Evolutionary conservation across 192 early-diverging fungal species (phyloP).

Genomic region (Coemansia furcata): DNA sequence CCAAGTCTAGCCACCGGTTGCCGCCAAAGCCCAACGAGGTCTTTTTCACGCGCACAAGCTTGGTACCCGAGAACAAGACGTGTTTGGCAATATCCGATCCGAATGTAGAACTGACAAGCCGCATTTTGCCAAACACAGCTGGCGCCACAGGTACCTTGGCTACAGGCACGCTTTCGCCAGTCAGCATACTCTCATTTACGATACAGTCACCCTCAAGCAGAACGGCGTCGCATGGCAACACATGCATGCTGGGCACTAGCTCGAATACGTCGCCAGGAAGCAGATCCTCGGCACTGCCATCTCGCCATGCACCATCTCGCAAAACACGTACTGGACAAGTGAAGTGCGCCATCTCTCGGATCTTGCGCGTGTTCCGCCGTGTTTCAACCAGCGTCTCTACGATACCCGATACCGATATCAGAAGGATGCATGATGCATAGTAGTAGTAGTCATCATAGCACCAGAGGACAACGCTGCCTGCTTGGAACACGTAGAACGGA

Average conservation of each 20-base stretch:
- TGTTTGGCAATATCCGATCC: conserved; percentile 72
- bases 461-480: conserved; percentile 76
- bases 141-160: conserved; percentile 83
- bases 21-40: conserved; percentile 44
- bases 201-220: conserved; percentile 94
- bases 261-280: conserved; percentile 96
- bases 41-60: conserved; percentile 77
- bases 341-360: conserved; percentile 87
- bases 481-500: conserved; percentile 83
- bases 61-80: conserved; percentile 91
- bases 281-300: conserved; percentile 69
- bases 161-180: conserved; percentile 94
- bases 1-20: conserved; percentile 41
- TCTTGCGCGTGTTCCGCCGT: conserved; percentile 61
- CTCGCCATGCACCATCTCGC: conserved; percentile 58
- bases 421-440: conserved; percentile 89
- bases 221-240: conserved; percentile 90
- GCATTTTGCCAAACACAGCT: conserved; percentile 61
- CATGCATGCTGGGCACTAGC: conserved; percentile 58
- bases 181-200: conserved; percentile 97
- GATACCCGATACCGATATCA: conserved; percentile 81
- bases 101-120: conserved; percentile 50
- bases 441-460: conserved; percentile 91
- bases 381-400: conserved; percentile 78
- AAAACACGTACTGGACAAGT: conserved; percentile 74